Evolutionary conservation across 1,284 basidiomycete species (phyloP).

Genomic region (Xerocomus nothofagi): DNA sequence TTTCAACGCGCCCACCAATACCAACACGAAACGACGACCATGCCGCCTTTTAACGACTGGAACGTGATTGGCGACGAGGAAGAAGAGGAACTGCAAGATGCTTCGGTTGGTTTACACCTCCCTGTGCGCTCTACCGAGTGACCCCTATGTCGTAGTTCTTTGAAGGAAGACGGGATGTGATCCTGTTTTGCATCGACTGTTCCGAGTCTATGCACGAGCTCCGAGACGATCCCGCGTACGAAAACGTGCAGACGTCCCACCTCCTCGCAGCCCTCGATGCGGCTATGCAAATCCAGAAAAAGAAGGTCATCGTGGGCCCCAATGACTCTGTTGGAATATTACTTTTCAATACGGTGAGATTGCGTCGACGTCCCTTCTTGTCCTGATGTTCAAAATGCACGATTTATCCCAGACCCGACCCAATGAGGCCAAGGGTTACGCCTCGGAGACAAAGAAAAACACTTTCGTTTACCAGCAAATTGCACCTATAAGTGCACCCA

Average conservation of each 20-base stretch:
- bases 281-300: conserved; percentile 83
- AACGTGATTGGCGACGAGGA: conserved; percentile 73
- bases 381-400: conserved; percentile 16
- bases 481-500: conserved; percentile 75
- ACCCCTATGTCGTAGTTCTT: conserved; percentile 51
- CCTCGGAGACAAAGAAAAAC: conserved; percentile 73
- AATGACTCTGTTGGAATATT: conserved; percentile 88
- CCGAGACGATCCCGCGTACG: conserved; percentile 59
- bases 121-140: neutral
- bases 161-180: conserved; percentile 77
- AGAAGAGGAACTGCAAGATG: conserved; percentile 74
- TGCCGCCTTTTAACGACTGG: conserved; percentile 73
- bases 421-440: conserved; percentile 50
- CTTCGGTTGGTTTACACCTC: conserved; percentile 43
- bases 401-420: conserved; percentile 44
- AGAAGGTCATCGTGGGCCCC: conserved; percentile 86
- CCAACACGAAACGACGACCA: conserved; percentile 13
- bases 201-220: conserved; percentile 85
- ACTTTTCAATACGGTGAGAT: conserved; percentile 87
- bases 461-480: conserved; percentile 79
- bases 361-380: neutral
- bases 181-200: conserved; percentile 92
- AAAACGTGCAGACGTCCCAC: conserved; percentile 64
- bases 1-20: neutral
- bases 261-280: conserved; percentile 74